Conservation (phyloP, 2,329 filamentous ascomycete species). For the Colletotrichum lupini region DNA sequence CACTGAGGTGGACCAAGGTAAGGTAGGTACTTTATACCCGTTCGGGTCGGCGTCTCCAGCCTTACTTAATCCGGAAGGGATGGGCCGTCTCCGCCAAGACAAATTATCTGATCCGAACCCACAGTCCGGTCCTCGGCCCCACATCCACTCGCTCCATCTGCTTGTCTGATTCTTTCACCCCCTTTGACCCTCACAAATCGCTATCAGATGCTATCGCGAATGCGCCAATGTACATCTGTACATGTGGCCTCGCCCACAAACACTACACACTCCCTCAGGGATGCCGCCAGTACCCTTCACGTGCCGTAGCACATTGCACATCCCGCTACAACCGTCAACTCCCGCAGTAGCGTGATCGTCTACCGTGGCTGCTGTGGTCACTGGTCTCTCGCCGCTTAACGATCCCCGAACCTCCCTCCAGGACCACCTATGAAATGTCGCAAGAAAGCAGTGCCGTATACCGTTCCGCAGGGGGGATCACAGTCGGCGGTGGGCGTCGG, state of each 20-base stretch:
- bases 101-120: slow-evolving; percentile 38
- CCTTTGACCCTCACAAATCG: background rate
- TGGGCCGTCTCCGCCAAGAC: slow-evolving; percentile 31
- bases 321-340: background rate
- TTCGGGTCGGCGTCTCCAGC: background rate
- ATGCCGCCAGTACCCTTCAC: background rate
- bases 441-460: background rate
- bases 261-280: background rate
- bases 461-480: background rate
- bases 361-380: too few species aligned
- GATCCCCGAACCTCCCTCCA: background rate
- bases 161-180: background rate
- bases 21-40: background rate
- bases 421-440: background rate
- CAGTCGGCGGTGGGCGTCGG: background rate
- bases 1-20: too few species aligned
- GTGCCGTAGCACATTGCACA: background rate
- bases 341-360: background rate
- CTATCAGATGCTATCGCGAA: background rate
- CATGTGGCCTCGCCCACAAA: background rate
- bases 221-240: background rate
- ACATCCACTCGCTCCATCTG: background rate
- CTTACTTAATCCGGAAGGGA: slow-evolving; percentile 17
- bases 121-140: slow-evolving; percentile 25
- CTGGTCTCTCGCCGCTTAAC: slow-evolving; percentile 4